Percentiles rank a stretch among this genome's conserved stretches.
Conservation (phyloP, 2,329 filamentous ascomycete genomes). For the Epichloe sylvatica region DNA sequence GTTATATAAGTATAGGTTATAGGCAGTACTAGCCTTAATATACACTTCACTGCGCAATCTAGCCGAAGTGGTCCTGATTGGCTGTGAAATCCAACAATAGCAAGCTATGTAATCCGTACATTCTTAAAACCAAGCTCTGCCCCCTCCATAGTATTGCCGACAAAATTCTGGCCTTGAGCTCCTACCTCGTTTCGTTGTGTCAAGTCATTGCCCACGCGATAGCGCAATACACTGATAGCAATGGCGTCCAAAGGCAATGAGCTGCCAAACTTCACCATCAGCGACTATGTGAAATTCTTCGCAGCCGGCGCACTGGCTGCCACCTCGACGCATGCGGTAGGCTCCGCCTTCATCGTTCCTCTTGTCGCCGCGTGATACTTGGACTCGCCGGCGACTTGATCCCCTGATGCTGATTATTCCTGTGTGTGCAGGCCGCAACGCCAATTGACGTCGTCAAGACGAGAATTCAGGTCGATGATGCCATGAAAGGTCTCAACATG, state of each 20-base stretch:
- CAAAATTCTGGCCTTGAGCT: not conserved
- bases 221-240: not conserved
- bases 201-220: not conserved
- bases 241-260: constrained; percentile 17
- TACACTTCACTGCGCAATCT: too few species aligned
- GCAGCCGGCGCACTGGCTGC: constrained; percentile 37
- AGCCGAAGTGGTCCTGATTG: too few species aligned
- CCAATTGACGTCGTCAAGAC: constrained; percentile 69
- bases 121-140: not conserved
- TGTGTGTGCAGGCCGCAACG: constrained; percentile 31
- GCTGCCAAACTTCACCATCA: constrained; percentile 25
- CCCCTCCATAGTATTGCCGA: not conserved
- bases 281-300: constrained; percentile 40
- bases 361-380: not conserved
- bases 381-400: not conserved
- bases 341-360: constrained; percentile 7
- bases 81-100: too few species aligned
- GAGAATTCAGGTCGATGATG: constrained; percentile 77
- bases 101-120: too few species aligned
- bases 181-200: too few species aligned
- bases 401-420: not conserved
- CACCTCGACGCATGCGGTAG: constrained; percentile 36
- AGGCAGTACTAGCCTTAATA: too few species aligned
- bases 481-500: constrained; percentile 73
- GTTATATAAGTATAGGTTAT: too few species aligned